A percentile compares a stretch with the other conserved stretches of the same genome.
Conservation (phyloP, 148 eudicot species). For the Heliosperma pusillum region DNA sequence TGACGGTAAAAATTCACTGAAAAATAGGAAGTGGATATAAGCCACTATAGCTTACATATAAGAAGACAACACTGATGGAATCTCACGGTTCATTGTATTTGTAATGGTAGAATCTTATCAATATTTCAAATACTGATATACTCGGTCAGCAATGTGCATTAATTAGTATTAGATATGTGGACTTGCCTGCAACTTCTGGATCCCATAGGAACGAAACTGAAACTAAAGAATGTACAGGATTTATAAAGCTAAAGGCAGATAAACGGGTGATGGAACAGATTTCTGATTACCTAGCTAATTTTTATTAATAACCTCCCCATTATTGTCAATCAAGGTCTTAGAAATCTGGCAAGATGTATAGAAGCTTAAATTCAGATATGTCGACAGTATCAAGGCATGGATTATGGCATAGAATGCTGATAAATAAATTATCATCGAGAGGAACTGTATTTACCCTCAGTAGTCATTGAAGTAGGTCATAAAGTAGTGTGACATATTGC, state of each 20-base stretch:
- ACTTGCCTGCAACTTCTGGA: not conserved
- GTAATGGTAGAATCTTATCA: not conserved
- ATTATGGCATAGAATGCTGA: not conserved
- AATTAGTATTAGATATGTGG: too few species aligned
- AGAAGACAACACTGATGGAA: not conserved
- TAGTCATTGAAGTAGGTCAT: not conserved
- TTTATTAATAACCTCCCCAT: not conserved
- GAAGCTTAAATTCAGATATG: not conserved
- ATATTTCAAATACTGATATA: not conserved
- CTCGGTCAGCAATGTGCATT: not conserved
- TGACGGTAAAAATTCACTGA: not conserved
- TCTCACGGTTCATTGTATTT: not conserved
- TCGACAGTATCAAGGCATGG: not conserved
- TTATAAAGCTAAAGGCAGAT: not conserved
- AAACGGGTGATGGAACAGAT: not conserved
- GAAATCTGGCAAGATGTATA: not conserved
- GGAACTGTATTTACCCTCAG: not conserved
- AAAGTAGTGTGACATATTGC: not conserved
- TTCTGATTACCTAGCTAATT: not conserved
- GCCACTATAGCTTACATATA: not conserved
- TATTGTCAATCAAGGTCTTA: too few species aligned
- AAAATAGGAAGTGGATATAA: not conserved
- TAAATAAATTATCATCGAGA: not conserved
- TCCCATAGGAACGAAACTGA: not conserved
- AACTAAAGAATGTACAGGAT: not conserved